A percentile compares a stretch with the other conserved stretches of the same genome.
These are phyloP conservation scores for Striga asiatica DNA, from an alignment of 257 asterid species.

Conservation along the genomic window DNA sequence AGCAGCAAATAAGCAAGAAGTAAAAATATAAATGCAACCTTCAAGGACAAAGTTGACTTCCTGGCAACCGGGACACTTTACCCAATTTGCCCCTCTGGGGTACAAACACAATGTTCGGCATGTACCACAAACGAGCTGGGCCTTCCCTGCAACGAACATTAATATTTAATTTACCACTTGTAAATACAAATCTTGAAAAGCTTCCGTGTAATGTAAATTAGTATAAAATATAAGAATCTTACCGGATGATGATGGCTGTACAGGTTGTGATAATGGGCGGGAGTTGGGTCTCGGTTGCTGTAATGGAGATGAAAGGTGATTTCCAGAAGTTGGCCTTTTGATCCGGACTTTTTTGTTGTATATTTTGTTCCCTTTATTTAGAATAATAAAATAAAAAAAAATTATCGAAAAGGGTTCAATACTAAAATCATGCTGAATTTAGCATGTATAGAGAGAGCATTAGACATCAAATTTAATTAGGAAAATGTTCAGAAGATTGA, in stretches of 20 bases:
- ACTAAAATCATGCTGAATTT: too few relatives aligned
- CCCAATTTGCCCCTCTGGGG: constrained; percentile 71
- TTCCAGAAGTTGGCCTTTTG: constrained; percentile 25
- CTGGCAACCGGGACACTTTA: constrained; percentile 73
- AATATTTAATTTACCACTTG: neutral
- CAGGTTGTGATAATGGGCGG: constrained; percentile 20
- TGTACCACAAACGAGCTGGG: constrained; percentile 85
- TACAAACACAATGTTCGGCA: constrained; percentile 67
- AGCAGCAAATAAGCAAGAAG: neutral
- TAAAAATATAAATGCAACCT: constrained; percentile 32
- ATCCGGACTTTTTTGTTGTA: constrained; percentile 25
- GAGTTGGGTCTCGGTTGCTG: constrained; percentile 27
- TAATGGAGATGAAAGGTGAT: constrained; percentile 23
- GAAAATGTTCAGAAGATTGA: too few relatives aligned
- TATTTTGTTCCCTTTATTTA: constrained; percentile 33
- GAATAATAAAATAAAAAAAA: too few relatives aligned
- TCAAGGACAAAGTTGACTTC: constrained; percentile 71
- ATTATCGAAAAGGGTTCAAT: too few relatives aligned
- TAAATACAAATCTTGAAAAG: neutral
- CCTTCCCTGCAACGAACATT: constrained; percentile 38
- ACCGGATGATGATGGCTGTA: constrained; percentile 41
- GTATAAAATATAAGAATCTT: constrained; percentile 9
- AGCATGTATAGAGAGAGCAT: too few relatives aligned
- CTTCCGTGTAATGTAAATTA: too few relatives aligned
- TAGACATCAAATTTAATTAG: too few relatives aligned